Evolutionary conservation across 2,329 filamentous ascomycete species (phyloP), one percentile per base, ranked within the genome.

Genomic region (Gliomastix tumulicola): DNA sequence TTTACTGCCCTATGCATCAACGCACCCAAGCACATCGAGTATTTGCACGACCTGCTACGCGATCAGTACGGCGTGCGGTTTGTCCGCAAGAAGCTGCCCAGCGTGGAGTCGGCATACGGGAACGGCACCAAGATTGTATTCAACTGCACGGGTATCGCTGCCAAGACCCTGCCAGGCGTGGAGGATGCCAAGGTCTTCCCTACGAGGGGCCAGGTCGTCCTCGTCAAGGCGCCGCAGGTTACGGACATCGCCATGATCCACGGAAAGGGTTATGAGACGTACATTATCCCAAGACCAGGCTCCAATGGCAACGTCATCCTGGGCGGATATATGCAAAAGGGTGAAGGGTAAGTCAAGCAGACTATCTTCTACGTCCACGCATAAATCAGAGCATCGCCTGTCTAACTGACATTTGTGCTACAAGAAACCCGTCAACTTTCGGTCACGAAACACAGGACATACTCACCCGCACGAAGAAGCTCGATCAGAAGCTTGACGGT

Each of bases 291-390:
- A 1, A 45, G 55, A 5, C 49, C 53, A 11, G 38, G 34, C 11
- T 34, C 61, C 0, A 56, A 61, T 7, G 59, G 50, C 2, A 53
- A 55, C 15, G 55, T 54, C 6, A 48, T 59, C 19, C 28, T 40
- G 3, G 62, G 62, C 6, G 62, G 61, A 5, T 66, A 60, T 36
- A 56, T 59, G 50, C 59, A 63, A 35, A 56, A 56, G 35, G 49
- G 55, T 16, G 42, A 44, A 8, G 46, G 46, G 57, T 59, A 39
- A 39, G 55, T 41, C 7, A n/a, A n/a, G n/a, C n/a, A n/a, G n/a
- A 20, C 6, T 20, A 17, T 4, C 7, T 4, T n/a, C 25, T 28
- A n/a, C 25, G 13, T 28, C 25, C 25, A 28, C 25, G 10, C 25
- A n/a, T 18, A n/a, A n/a, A n/a, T 28, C 7, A 12, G 31, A 16